Evolutionary conservation across 768 basidiomycete genomes (phyloP).

Genomic region (Gymnopilus junonius): DNA sequence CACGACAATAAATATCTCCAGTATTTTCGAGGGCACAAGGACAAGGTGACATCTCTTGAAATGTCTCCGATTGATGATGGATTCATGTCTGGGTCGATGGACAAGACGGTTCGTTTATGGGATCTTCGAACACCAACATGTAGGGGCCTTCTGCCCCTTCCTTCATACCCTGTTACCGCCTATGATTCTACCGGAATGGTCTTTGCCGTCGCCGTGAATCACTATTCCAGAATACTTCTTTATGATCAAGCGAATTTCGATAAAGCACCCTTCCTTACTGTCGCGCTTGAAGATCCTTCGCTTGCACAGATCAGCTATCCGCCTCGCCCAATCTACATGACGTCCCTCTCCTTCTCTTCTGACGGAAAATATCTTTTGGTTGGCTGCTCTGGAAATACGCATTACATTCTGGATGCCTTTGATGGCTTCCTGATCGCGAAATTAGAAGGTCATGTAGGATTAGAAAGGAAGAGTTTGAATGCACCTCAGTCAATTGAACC

Average conservation of each 20-base stretch:
- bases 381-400: slow-evolving; percentile 90
- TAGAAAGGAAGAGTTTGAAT: slow-evolving; percentile 70
- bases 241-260: slow-evolving; percentile 89
- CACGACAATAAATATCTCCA: slow-evolving; percentile 97
- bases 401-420: slow-evolving; percentile 93
- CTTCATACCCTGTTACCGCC: slow-evolving; percentile 76
- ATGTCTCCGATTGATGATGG: slow-evolving; percentile 93
- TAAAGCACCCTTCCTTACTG: slow-evolving; percentile 88
- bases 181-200: slow-evolving; percentile 85
- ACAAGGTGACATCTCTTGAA: slow-evolving; percentile 85
- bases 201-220: slow-evolving; percentile 86
- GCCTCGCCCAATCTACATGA: slow-evolving; percentile 88
- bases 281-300: slow-evolving; percentile 82
- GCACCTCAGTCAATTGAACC: slow-evolving; percentile 65
- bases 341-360: slow-evolving; percentile 87
- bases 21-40: slow-evolving; percentile 96
- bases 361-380: slow-evolving; percentile 91
- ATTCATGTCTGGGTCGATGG: slow-evolving; percentile 93
- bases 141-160: slow-evolving; percentile 78
- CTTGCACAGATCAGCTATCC: slow-evolving; percentile 79
- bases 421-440: slow-evolving; percentile 84
- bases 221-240: slow-evolving; percentile 79
- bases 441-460: slow-evolving; percentile 81
- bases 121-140: slow-evolving; percentile 84
- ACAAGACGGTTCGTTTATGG: slow-evolving; percentile 96